Base-by-base conservation (phyloP, 2,329 filamentous ascomycete genomes). In the Trichophyton schoenleinii region DNA sequence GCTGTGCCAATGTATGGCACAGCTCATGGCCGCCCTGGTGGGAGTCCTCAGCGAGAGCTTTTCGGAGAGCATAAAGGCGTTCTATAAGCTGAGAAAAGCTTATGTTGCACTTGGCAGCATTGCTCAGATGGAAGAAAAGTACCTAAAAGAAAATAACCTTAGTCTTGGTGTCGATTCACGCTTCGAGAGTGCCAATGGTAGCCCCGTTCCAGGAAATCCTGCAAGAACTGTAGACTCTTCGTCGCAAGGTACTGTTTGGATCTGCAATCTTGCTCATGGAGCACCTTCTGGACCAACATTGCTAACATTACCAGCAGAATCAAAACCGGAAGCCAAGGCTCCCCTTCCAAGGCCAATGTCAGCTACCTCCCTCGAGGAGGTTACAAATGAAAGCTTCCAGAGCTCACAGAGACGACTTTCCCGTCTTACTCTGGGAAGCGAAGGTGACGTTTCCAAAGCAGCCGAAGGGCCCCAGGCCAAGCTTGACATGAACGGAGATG, bases 21-120 rank as follows among this genome's bases (percentile, higher is more conserved):
- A 96, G 73, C 80, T 96, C 64, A 95, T 96, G 87, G 83, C 84
- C 61, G 91, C 91, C 0, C 87, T 99, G 0, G 85, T 96, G 0
- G 89, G 85, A 0, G 89, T 97, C 15, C 77, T 97, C 67, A 95
- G 95, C 66, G 94, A 97, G 77, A 96, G 89, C 70, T 75, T 97
- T 68, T 92, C 91, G 0, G 94, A 97, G 72, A 90, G 86, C 15
- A 83, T 97, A 72, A 90, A 87, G 74, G 90, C 90, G 4, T 97
- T 97, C 70, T 95, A 95, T 71, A 95, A 94, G 74, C 75, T 97
- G 67, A 82, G 92, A 64, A 95, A 95, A 71, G 92, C 92, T 0
- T 97, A 88, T 69, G 77, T 90, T 44, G 87, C 90, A 0, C 78
- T 99, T 2, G 88, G 96, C 68, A 81, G 80, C 8, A 88, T 99